Percentiles rank a stretch among this genome's conserved stretches.
Evolutionary conservation across 331 rosid genomes (phyloP).

Genomic region (Acacia concinna): DNA sequence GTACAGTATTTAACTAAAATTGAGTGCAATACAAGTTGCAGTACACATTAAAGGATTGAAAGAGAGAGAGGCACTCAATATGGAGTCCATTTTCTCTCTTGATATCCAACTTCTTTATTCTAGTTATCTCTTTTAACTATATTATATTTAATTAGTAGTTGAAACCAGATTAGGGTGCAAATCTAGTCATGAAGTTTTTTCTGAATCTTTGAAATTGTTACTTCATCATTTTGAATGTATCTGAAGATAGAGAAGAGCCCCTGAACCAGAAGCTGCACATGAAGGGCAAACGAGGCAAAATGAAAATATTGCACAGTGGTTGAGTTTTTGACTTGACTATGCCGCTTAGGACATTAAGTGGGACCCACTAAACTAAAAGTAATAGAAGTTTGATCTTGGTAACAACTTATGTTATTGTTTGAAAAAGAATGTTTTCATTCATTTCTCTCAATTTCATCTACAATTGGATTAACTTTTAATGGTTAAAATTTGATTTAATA

Average conservation of each 20-base stretch:
- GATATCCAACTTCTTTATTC: not conserved
- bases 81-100: not conserved
- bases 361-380: not conserved
- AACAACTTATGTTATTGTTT: too few relatives aligned
- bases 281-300: not conserved
- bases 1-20: not conserved
- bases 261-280: not conserved
- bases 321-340: not conserved
- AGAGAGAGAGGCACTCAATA: not conserved
- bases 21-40: not conserved
- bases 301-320: not conserved
- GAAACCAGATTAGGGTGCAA: not conserved
- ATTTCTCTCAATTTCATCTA: too few relatives aligned
- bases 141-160: not conserved
- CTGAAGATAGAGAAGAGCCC: not conserved
- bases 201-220: constrained; percentile 45
- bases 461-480: too few relatives aligned
- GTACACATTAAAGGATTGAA: not conserved
- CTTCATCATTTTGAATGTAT: constrained; percentile 32
- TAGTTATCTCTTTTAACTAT: not conserved
- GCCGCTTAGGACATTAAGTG: not conserved
- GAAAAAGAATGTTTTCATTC: too few relatives aligned
- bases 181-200: too few relatives aligned
- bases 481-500: too few relatives aligned
- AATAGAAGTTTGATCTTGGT: too few relatives aligned